A percentile compares a stretch with the other conserved stretches of the same genome.
These are phyloP conservation scores for Zalerion maritima DNA, from an alignment of 495 filamentous ascomycete species.

Conservation along the genomic window DNA sequence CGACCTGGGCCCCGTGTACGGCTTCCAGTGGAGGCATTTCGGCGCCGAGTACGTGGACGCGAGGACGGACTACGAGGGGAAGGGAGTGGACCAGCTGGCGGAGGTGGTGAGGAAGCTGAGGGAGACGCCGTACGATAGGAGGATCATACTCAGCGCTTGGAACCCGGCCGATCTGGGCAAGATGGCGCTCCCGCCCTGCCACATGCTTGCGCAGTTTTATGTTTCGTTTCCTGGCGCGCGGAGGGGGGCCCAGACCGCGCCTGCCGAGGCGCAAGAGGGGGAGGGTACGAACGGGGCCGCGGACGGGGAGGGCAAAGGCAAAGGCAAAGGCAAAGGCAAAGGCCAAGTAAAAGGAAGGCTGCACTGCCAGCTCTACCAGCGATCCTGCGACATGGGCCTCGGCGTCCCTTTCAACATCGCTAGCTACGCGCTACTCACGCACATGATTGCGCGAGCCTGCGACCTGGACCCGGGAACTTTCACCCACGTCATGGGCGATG, in stretches of 20 bases:
- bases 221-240: conserved; percentile 53
- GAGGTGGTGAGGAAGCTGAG: conserved; percentile 72
- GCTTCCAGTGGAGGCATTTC: conserved; percentile 98
- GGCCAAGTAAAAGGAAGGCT: conserved; percentile 51
- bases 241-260: conserved; percentile 2
- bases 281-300: background rate
- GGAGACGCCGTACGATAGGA: conserved; percentile 69
- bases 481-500: conserved; percentile 90
- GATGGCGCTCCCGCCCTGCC: conserved; percentile 94
- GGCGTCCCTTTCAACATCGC: conserved; percentile 98
- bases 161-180: conserved; percentile 71
- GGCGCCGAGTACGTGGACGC: conserved; percentile 75
- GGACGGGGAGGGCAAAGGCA: conserved; percentile 16
- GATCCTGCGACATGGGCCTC: conserved; percentile 93
- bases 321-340: conserved; percentile 18
- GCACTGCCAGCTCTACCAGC: conserved; percentile 78
- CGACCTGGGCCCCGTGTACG: conserved; percentile 91
- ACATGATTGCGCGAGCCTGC: conserved; percentile 82
- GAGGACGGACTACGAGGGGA: conserved; percentile 66
- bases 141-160: conserved; percentile 86
- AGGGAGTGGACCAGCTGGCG: conserved; percentile 85
- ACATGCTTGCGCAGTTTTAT: conserved; percentile 99
- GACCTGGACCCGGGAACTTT: conserved; percentile 70
- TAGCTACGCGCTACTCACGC: conserved; percentile 77
- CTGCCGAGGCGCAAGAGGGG: conserved; percentile 8